Conservation (phyloP, 1,284 basidiomycete genomes). For the Tetrapyrgos nigripes region DNA sequence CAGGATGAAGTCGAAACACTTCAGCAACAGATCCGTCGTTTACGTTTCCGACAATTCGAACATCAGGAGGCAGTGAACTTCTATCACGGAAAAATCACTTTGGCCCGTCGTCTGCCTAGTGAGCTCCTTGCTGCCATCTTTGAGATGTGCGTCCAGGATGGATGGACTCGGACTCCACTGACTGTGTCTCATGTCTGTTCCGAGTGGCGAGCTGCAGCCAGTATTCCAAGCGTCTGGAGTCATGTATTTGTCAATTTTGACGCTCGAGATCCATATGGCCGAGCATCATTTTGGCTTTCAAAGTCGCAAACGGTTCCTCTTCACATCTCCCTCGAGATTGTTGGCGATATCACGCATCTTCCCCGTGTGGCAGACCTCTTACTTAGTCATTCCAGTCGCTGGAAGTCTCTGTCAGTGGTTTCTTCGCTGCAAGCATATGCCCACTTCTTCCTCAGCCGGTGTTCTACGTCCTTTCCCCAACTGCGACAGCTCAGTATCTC, state of each 20-base stretch:
- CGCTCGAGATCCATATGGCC: constrained; percentile 45
- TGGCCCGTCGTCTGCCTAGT: constrained; percentile 59
- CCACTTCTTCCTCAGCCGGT: constrained; percentile 45
- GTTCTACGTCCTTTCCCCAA: constrained; percentile 35
- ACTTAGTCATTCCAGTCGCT: constrained; percentile 45
- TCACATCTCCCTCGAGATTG: constrained; percentile 50
- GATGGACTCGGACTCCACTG: constrained; percentile 62
- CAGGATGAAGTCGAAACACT: constrained; percentile 51
- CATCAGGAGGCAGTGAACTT: constrained; percentile 48
- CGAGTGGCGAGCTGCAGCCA: constrained; percentile 61
- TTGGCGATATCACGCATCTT: constrained; percentile 32
- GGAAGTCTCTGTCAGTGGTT: constrained; percentile 50
- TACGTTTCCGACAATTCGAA: constrained; percentile 50
- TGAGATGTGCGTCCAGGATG: constrained; percentile 52
- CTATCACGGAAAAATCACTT: constrained; percentile 56
- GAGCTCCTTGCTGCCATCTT: constrained; percentile 65
- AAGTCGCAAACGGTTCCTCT: constrained; percentile 49
- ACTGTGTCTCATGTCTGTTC: constrained; percentile 65
- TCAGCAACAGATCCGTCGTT: constrained; percentile 44
- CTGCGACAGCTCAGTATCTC: constrained; percentile 33
- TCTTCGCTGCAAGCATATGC: constrained; percentile 44
- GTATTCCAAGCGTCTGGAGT: constrained; percentile 61
- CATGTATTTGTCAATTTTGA: constrained; percentile 59
- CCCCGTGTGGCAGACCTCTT: constrained; percentile 48
- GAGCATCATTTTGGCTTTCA: constrained; percentile 57